These are phyloP conservation scores for Boletus pseudo-olivaceus DNA, from an alignment of 768 basidiomycete genomes.

Conservation along the genomic window DNA sequence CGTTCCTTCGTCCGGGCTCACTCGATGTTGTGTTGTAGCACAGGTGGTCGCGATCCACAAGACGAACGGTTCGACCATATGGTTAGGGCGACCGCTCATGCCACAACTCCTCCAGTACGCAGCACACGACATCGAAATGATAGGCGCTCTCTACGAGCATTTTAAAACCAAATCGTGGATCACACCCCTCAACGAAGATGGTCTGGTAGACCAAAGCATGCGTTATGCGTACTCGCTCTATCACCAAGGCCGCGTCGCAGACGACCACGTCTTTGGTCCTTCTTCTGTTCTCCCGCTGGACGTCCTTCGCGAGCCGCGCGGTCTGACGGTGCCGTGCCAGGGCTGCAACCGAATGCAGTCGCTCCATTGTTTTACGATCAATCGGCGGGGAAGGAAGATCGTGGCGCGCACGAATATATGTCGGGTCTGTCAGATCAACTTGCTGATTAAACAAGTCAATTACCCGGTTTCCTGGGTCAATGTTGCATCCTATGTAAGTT, in stretches of 20 bases:
- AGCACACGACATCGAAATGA: conserved; percentile 40
- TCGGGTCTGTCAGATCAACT: conserved; percentile 31
- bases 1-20: neutral
- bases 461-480: conserved; percentile 22
- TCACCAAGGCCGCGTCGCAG: conserved; percentile 26
- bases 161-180: conserved; percentile 30
- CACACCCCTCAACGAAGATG: conserved; percentile 10
- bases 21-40: conserved; percentile 16
- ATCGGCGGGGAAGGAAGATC: conserved; percentile 15
- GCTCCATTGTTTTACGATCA: conserved; percentile 24
- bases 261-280: conserved; percentile 23
- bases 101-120: conserved; percentile 38
- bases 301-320: conserved; percentile 24
- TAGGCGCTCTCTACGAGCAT: conserved; percentile 34
- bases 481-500: conserved; percentile 17
- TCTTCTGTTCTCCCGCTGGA: conserved; percentile 25
- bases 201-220: conserved; percentile 25
- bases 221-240: conserved; percentile 29
- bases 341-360: conserved; percentile 30
- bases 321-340: conserved; percentile 20
- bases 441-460: conserved; percentile 23
- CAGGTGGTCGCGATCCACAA: conserved; percentile 38
- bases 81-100: conserved; percentile 38
- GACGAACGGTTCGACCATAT: conserved; percentile 25
- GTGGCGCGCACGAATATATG: conserved; percentile 24